phyloP scores from a whole-genome alignment of 2,329 filamentous ascomycete genomes.

The Fusarium mangiferae region DNA sequence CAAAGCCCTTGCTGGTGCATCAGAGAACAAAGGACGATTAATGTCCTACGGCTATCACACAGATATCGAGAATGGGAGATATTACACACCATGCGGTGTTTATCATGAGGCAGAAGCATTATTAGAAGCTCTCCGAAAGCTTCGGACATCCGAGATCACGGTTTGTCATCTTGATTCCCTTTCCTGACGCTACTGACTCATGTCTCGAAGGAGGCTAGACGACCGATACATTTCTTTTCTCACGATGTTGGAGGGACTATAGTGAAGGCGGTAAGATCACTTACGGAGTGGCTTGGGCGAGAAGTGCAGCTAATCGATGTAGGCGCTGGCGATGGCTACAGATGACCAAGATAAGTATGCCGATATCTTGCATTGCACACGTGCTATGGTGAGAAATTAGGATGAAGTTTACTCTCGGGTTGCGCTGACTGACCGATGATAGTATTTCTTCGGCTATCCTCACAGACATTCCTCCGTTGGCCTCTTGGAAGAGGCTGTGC shows the following conservation, averaged over 20 bases:
- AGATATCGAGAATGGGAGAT: not conserved
- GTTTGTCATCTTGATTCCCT: not conserved
- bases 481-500: not conserved
- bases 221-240: constrained; percentile 8
- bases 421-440: not conserved
- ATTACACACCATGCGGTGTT: not conserved
- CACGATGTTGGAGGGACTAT: constrained; percentile 18
- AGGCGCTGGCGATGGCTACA: not conserved
- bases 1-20: not conserved
- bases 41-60: constrained; percentile 1
- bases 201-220: not conserved
- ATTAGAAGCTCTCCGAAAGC: not conserved
- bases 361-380: not conserved
- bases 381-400: not conserved
- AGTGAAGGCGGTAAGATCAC: constrained; percentile 2
- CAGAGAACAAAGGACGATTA: not conserved
- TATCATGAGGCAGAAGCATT: not conserved
- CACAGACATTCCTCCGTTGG: not conserved
- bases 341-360: not conserved
- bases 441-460: not conserved
- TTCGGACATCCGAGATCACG: not conserved
- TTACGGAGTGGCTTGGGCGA: not conserved
- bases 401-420: rapidly evolving
- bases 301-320: not conserved
- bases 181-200: not conserved